Percentiles rank a stretch among this genome's conserved stretches.
phyloP scores from a whole-genome alignment of 2,329 filamentous ascomycete genomes.

The Fusarium longipes region DNA sequence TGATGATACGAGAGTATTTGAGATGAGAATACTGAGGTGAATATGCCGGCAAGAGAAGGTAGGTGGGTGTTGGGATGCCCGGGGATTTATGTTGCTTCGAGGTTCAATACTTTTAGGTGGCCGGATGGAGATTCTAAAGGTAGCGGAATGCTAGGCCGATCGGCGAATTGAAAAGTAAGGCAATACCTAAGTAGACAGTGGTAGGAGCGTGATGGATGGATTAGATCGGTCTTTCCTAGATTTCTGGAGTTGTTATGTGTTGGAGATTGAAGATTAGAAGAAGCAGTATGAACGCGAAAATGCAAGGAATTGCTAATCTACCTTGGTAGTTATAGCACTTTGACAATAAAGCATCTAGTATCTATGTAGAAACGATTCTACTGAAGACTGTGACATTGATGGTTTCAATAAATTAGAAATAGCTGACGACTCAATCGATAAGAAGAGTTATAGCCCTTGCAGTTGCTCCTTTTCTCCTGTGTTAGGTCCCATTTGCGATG shows the following conservation, averaged over 20 bases:
- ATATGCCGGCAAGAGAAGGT: neutral
- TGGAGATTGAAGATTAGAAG: neutral
- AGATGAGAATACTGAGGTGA: neutral
- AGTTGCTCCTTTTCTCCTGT: neutral
- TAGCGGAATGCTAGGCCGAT: neutral
- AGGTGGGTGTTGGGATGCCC: neutral
- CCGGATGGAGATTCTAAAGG: constrained; percentile 7
- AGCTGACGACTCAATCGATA: neutral
- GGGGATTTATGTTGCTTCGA: constrained; percentile 14
- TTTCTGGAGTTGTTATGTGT: neutral
- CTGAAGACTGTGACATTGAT: neutral
- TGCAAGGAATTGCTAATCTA: neutral
- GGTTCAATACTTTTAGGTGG: constrained; percentile 18
- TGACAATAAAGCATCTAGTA: neutral
- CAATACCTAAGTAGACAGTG: neutral
- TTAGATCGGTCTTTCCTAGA: neutral
- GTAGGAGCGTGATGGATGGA: neutral
- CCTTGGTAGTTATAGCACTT: neutral
- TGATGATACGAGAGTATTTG: neutral
- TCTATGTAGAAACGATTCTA: neutral
- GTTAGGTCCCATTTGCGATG: neutral
- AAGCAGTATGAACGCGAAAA: neutral
- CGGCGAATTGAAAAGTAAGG: neutral
- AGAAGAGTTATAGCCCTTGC: neutral
- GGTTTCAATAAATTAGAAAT: neutral